Conservation (phyloP, 2,329 filamentous ascomycete species). For the Paraconiothyrium sp. region DNA sequence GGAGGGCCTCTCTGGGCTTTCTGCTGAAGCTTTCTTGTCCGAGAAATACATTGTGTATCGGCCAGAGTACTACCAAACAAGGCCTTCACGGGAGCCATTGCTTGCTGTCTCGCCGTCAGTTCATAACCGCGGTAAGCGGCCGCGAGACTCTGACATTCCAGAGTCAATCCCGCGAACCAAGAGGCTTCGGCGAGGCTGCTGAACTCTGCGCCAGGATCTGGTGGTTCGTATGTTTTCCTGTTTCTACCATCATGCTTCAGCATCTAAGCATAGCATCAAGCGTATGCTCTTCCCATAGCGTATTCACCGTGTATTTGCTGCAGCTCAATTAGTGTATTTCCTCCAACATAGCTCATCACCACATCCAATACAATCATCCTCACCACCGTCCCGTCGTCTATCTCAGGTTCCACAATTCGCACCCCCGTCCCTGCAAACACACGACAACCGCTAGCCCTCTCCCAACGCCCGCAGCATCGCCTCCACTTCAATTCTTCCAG, state of each 20-base stretch:
- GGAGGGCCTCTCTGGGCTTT: neutral
- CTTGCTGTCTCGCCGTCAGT: neutral
- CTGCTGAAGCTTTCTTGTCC: neutral
- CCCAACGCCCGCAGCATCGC: slow-evolving; percentile 5
- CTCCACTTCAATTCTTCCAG: slow-evolving; percentile 11
- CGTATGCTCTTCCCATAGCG: neutral
- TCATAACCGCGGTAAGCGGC: neutral
- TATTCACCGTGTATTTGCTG: neutral
- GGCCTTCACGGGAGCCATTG: neutral
- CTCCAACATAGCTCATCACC: slow-evolving; percentile 3
- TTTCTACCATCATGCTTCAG: neutral
- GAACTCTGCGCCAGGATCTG: neutral
- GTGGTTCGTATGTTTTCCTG: neutral
- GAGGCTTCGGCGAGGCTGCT: neutral
- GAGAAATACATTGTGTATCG: neutral
- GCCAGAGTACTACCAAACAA: neutral
- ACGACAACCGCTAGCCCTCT: neutral
- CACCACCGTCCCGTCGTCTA: neutral
- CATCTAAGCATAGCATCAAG: neutral
- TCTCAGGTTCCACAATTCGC: slow-evolving; percentile 5
- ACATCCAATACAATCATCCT: slow-evolving; percentile 4
- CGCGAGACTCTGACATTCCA: neutral
- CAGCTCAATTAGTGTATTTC: neutral
- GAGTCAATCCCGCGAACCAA: neutral
- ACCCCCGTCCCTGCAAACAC: slow-evolving; percentile 2